Conservation (phyloP, 2,329 filamentous ascomycete genomes). For the Chaetomium sp. region DNA sequence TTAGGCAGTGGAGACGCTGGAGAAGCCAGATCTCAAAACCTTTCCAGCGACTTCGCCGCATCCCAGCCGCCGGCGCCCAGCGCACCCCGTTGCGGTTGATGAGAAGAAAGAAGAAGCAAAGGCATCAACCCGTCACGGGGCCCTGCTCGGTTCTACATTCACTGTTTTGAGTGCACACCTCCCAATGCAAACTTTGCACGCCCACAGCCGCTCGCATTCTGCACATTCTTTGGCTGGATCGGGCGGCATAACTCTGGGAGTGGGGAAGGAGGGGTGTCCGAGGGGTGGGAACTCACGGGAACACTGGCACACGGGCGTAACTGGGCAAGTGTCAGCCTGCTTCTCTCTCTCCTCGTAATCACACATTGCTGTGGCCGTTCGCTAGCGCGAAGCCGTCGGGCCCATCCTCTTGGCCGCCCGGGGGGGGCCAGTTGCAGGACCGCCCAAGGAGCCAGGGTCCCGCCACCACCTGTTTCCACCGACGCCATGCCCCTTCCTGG, state of each 20-base stretch:
- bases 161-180: conserved; percentile 9
- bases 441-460: conserved; percentile 1
- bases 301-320: conserved; percentile 21
- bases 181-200: not conserved
- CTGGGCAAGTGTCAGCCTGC: conserved; percentile 42
- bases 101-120: conserved; percentile 11
- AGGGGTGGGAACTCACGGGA: conserved; percentile 11
- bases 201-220: not conserved
- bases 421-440: conserved; percentile 1
- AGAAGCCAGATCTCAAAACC: conserved; percentile 5
- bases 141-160: not conserved
- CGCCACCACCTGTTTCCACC: conserved; percentile 21
- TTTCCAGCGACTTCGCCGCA: conserved; percentile 11
- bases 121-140: conserved; percentile 19
- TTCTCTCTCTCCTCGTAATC: conserved; percentile 40
- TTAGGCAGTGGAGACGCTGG: too few species aligned
- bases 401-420: conserved; percentile 24
- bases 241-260: conserved; percentile 10
- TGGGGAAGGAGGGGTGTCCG: conserved; percentile 9
- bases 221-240: conserved; percentile 1
- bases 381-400: conserved; percentile 22
- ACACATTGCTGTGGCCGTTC: conserved; percentile 30
- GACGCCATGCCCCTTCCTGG: conserved; percentile 29
- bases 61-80: not conserved
- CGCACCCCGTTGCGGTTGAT: not conserved